A percentile compares a stretch with the other conserved stretches of the same genome.
These are phyloP conservation scores for Linderniella brevidens DNA, from an alignment of 257 asterid species.

Conservation along the genomic window DNA sequence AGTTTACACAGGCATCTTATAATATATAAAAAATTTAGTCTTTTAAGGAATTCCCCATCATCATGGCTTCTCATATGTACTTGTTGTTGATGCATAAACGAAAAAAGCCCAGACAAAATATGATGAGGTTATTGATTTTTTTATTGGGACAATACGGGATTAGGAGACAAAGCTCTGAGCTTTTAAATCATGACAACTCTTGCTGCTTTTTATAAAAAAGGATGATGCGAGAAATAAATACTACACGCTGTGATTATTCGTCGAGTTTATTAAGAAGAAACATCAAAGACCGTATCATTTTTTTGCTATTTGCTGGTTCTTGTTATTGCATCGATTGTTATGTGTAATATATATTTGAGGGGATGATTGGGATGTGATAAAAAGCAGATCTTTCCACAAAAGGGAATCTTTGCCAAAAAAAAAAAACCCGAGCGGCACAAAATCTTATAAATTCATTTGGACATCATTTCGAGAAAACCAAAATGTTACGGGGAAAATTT, in stretches of 20 bases:
- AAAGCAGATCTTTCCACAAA: slow-evolving; percentile 42
- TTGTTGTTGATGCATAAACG: slow-evolving; percentile 25
- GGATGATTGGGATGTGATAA: neutral
- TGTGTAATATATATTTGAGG: no score
- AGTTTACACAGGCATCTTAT: slow-evolving; percentile 13
- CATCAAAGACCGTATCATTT: no score
- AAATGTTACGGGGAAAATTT: no score
- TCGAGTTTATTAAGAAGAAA: no score
- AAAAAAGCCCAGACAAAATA: slow-evolving; percentile 56
- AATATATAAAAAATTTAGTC: slow-evolving; percentile 8
- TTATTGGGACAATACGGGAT: slow-evolving; percentile 39
- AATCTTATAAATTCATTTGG: slow-evolving; percentile 12
- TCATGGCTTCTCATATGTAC: slow-evolving; percentile 37
- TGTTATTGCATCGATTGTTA: slow-evolving; percentile 4
- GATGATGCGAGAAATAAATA: no score
- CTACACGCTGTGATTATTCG: no score
- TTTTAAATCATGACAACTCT: slow-evolving; percentile 27
- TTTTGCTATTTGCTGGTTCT: neutral
- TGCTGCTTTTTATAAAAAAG: slow-evolving; percentile 12
- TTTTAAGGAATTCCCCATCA: slow-evolving; percentile 31
- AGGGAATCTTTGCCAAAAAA: slow-evolving; percentile 23
- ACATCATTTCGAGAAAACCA: no score
- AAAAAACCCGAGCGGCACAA: slow-evolving; percentile 17
- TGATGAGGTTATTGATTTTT: no score
- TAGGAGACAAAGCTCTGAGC: slow-evolving; percentile 57